Evolutionary conservation across 2,329 filamentous ascomycete genomes (phyloP).

Genomic region (Beauveria sp.): DNA sequence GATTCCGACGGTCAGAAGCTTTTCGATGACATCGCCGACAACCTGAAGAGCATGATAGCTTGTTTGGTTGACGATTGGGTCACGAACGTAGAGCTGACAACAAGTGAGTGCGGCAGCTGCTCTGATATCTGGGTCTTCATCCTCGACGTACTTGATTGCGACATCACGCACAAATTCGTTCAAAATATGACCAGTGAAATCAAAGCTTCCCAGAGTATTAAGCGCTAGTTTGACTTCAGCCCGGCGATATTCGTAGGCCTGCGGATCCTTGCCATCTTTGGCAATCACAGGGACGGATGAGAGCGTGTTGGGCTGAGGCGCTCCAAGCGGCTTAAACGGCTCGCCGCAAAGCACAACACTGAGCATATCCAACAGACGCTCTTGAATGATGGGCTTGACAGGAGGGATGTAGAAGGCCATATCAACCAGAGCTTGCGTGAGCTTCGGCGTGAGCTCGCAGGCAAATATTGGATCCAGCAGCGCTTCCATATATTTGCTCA

Average conservation of each 20-base stretch:
- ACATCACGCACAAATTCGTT: slow-evolving; percentile 99
- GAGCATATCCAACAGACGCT: slow-evolving; percentile 86
- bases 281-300: slow-evolving; percentile 74
- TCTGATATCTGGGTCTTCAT: slow-evolving; percentile 86
- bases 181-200: slow-evolving; percentile 84
- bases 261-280: slow-evolving; percentile 78
- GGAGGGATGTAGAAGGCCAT: slow-evolving; percentile 99
- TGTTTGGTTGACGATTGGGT: slow-evolving; percentile 96
- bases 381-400: slow-evolving; percentile 86
- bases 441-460: slow-evolving; percentile 85
- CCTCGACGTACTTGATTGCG: slow-evolving; percentile 95
- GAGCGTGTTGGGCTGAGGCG: slow-evolving; percentile 74
- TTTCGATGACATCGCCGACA: slow-evolving; percentile 96
- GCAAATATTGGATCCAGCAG: slow-evolving; percentile 94
- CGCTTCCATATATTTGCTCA: slow-evolving; percentile 98
- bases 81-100: slow-evolving; percentile 93
- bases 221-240: slow-evolving; percentile 86
- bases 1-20: slow-evolving; percentile 86
- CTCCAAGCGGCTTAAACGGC: slow-evolving; percentile 85
- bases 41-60: slow-evolving; percentile 96
- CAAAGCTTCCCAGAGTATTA: slow-evolving; percentile 94
- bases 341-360: slow-evolving; percentile 89
- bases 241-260: slow-evolving; percentile 72
- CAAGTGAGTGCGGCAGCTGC: slow-evolving; percentile 94
- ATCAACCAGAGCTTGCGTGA: slow-evolving; percentile 92